Evolutionary conservation across 352 stramenopile species (phyloP), one percentile per base, ranked within the genome.

Genomic region (Pythium chondricola): DNA sequence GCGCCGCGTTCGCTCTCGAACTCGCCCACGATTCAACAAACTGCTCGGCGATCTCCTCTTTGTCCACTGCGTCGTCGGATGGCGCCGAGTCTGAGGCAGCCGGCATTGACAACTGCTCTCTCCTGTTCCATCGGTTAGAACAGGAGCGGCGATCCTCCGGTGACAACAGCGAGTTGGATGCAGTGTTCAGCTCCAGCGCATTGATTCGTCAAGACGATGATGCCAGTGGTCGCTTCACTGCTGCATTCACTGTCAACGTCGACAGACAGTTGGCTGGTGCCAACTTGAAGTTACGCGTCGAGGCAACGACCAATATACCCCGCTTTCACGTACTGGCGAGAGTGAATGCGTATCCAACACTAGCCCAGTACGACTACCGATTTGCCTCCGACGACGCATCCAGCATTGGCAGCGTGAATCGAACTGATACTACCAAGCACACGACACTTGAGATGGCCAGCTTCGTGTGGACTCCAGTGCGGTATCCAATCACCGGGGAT

Each of bases 281-380:
- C 6, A 37, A 43, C 24, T 7, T 53, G 1, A 22, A 53, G 17
- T 21, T 52, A 25, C 37, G n/a, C 14, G 35, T 48, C 0, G 29
- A 53, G 22, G 9, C 31, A 9, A 49, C 36, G 7, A 38, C n/a
- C n/a, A 48, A 53, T 21, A 6, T 52, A 2, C n/a, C 35, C 2
- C 11, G 18, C 6, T 59, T 59, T 30, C 52, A 59, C 26, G 31
- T 59, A 2, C 20, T 59, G 4, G 43, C 22, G 26, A 43, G 52
- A 9, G 38, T 59, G 6, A 31, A 38, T 32, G 52, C 35, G 1
- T 43, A 43, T 10, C 52, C 52, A 4, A 59, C 52, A 3, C 14
- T 25, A 16, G 32, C 37, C 2, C 38, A 44, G 17, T 53, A 44
- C 22, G 43, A 52, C 38, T 59, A 53, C 22, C 21, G 17, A 17